Conservation (phyloP, 768 basidiomycete species). For the Pleurotus ostreatus region DNA sequence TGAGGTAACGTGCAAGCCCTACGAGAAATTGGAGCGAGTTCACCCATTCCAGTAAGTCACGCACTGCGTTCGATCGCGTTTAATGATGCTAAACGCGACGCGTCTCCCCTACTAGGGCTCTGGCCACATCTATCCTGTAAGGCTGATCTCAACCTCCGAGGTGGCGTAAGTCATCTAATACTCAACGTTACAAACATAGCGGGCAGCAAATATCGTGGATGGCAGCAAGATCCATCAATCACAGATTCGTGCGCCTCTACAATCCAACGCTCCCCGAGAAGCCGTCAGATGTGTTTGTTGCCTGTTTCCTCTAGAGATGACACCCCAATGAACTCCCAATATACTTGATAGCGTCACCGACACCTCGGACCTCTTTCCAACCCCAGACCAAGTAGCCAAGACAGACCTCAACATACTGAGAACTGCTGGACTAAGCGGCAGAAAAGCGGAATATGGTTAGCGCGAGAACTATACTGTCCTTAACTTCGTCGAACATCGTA, state of each 20-base stretch:
- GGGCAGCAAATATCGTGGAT: constrained; percentile 85
- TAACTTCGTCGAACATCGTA: not conserved
- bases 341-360: constrained; percentile 15
- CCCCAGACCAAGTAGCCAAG: constrained; percentile 60
- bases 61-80: not conserved
- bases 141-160: constrained; percentile 13
- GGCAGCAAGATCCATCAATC: constrained; percentile 79
- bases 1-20: constrained; percentile 70
- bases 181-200: constrained; percentile 24
- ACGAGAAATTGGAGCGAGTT: constrained; percentile 66
- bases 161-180: too few relatives aligned
- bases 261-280: constrained; percentile 73
- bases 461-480: not conserved
- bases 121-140: constrained; percentile 71
- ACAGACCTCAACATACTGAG: constrained; percentile 58
- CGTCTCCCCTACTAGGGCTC: constrained; percentile 39
- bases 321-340: not conserved
- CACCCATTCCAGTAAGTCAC: constrained; percentile 72
- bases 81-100: not conserved
- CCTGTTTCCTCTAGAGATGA: not conserved
- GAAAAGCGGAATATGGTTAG: constrained; percentile 89
- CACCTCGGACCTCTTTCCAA: constrained; percentile 57
- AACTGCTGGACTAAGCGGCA: constrained; percentile 70
- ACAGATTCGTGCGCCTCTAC: constrained; percentile 75
- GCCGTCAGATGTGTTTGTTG: constrained; percentile 42